Conservation (phyloP, 2,329 filamentous ascomycete species). For the Ascochyta viciae-villosae region DNA sequence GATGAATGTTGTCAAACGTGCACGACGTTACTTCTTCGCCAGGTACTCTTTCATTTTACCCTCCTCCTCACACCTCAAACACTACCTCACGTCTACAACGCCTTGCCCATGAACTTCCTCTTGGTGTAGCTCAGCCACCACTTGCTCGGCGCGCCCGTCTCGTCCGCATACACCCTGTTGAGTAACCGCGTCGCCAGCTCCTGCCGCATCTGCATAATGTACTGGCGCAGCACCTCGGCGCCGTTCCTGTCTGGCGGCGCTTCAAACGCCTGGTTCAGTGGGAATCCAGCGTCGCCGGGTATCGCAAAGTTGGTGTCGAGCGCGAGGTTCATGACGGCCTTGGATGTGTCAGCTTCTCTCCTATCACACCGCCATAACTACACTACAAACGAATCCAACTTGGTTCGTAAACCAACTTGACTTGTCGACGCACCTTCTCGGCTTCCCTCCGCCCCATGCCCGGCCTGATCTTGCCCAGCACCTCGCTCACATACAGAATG, state of each 20-base stretch:
- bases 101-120: slow-evolving; percentile 99
- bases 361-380: neutral
- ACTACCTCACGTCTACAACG: slow-evolving; percentile 34
- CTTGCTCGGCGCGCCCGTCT: slow-evolving; percentile 67
- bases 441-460: slow-evolving; percentile 69
- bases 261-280: slow-evolving; percentile 96
- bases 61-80: neutral
- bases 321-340: slow-evolving; percentile 89
- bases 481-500: slow-evolving; percentile 93
- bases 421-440: slow-evolving; percentile 62
- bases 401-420: too few species aligned
- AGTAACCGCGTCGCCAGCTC: slow-evolving; percentile 85
- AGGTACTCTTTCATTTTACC: neutral
- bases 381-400: too few species aligned
- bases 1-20: too few species aligned
- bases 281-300: slow-evolving; percentile 90
- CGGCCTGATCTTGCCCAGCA: slow-evolving; percentile 85
- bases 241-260: slow-evolving; percentile 85
- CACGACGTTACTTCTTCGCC: too few species aligned
- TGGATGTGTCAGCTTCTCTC: neutral
- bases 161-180: slow-evolving; percentile 84
- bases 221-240: slow-evolving; percentile 86
- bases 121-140: slow-evolving; percentile 99
- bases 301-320: slow-evolving; percentile 92
- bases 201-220: slow-evolving; percentile 90